phyloP scores from a whole-genome alignment of 768 basidiomycete genomes.

The Boletus coccyginus region DNA sequence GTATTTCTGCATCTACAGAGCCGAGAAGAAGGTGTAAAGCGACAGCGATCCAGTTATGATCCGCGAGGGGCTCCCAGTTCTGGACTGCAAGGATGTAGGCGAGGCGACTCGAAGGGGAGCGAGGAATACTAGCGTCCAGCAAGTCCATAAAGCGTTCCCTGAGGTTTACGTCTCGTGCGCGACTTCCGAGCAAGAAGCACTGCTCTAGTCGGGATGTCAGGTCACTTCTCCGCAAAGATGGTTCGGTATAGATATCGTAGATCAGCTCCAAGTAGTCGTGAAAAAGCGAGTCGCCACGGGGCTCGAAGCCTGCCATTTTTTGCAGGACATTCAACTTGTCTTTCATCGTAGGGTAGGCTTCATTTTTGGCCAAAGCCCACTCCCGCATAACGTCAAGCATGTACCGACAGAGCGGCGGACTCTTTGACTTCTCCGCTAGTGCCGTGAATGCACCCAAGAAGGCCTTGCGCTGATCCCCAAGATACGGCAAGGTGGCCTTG shows the following conservation, averaged over 20 bases:
- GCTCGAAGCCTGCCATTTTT: constrained; percentile 85
- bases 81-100: constrained; percentile 91
- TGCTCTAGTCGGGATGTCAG: constrained; percentile 91
- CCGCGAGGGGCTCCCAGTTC: constrained; percentile 90
- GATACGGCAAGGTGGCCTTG: constrained; percentile 71
- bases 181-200: constrained; percentile 89
- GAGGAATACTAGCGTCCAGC: constrained; percentile 84
- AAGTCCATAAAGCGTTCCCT: constrained; percentile 88
- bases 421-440: constrained; percentile 89
- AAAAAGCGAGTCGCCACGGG: constrained; percentile 74
- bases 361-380: constrained; percentile 87
- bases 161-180: constrained; percentile 73
- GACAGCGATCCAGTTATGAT: constrained; percentile 92
- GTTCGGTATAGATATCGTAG: constrained; percentile 91
- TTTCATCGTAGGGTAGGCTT: constrained; percentile 88
- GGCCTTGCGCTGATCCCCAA: constrained; percentile 84
- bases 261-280: constrained; percentile 85
- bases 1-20: constrained; percentile 47
- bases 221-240: constrained; percentile 82
- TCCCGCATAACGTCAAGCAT: constrained; percentile 82
- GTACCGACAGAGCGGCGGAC: constrained; percentile 70
- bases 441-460: constrained; percentile 74
- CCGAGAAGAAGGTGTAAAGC: constrained; percentile 88
- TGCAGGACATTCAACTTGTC: constrained; percentile 89
- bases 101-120: constrained; percentile 75